phyloP scores from a whole-genome alignment of 768 basidiomycete genomes.

The Leccinum variicolor region DNA sequence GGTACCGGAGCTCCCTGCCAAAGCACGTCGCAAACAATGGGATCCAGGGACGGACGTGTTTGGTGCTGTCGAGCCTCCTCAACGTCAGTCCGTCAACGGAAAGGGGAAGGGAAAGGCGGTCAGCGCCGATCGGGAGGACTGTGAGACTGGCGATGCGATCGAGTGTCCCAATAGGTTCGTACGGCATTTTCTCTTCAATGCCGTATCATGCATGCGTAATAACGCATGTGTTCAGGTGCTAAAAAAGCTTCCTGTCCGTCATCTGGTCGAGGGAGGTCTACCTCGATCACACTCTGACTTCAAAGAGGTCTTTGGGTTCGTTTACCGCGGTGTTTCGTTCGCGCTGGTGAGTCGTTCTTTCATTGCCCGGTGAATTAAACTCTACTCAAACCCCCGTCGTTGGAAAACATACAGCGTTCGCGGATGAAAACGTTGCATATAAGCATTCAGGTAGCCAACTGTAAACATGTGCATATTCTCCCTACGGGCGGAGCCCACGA shows the following conservation, averaged over 20 bases:
- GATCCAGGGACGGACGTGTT: constrained; percentile 30
- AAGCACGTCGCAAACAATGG: constrained; percentile 16
- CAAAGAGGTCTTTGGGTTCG: constrained; percentile 37
- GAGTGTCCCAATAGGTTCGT: constrained; percentile 66
- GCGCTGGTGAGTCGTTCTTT: constrained; percentile 33
- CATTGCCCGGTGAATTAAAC: not conserved
- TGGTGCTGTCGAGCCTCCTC: constrained; percentile 21
- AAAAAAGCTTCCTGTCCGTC: too few relatives aligned
- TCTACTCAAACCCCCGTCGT: not conserved
- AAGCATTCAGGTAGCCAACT: constrained; percentile 27
- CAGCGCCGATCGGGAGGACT: constrained; percentile 24
- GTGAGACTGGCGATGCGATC: constrained; percentile 28
- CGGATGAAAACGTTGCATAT: constrained; percentile 28
- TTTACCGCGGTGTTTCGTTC: constrained; percentile 40
- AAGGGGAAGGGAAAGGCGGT: constrained; percentile 39
- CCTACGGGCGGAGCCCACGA: not conserved
- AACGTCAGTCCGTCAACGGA: constrained; percentile 15
- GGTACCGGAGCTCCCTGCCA: constrained; percentile 44
- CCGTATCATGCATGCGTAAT: not conserved
- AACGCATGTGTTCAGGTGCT: too few relatives aligned
- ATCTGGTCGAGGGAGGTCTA: constrained; percentile 30
- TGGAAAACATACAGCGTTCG: constrained; percentile 19
- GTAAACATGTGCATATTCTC: constrained; percentile 32
- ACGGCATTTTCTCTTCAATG: constrained; percentile 15
- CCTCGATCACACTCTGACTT: constrained; percentile 37